Conservation (phyloP, 495 filamentous ascomycete genomes). For the Tuber indicum region DNA sequence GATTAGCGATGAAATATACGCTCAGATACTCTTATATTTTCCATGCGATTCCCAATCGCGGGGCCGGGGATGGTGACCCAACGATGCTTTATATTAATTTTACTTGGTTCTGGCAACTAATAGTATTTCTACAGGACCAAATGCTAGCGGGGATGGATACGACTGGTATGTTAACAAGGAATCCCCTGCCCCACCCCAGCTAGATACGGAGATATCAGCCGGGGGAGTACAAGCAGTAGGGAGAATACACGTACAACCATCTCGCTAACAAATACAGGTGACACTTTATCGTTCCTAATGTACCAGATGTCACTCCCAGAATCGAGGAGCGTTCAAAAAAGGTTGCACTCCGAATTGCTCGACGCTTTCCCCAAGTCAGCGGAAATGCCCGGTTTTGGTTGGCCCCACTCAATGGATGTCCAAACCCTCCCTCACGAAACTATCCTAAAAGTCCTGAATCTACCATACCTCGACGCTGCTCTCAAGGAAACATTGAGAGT, state of each 20-base stretch:
- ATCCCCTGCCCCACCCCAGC: not conserved
- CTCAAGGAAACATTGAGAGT: constrained; percentile 16
- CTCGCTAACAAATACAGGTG: constrained; percentile 7
- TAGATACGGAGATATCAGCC: not conserved
- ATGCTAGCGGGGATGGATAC: constrained; percentile 19
- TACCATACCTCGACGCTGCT: constrained; percentile 17
- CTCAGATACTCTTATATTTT: not conserved
- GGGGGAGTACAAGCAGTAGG: not conserved
- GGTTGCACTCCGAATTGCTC: constrained; percentile 10
- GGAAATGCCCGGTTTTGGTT: not conserved
- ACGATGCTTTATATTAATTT: not conserved
- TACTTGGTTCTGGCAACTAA: not conserved
- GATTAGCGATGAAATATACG: not conserved
- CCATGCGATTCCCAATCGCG: not conserved
- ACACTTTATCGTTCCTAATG: constrained; percentile 20
- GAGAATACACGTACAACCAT: not conserved
- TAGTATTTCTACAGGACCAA: constrained; percentile 7
- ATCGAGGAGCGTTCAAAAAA: constrained; percentile 2
- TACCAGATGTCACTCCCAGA: constrained; percentile 7
- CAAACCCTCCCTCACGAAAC: not conserved
- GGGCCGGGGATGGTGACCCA: not conserved
- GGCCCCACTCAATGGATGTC: not conserved
- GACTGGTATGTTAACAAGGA: not conserved
- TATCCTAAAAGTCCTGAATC: not conserved
- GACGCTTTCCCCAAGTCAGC: not conserved